Evolutionary conservation across 73 alveolate species (phyloP).

Genomic region (Uronychia setigera): DNA sequence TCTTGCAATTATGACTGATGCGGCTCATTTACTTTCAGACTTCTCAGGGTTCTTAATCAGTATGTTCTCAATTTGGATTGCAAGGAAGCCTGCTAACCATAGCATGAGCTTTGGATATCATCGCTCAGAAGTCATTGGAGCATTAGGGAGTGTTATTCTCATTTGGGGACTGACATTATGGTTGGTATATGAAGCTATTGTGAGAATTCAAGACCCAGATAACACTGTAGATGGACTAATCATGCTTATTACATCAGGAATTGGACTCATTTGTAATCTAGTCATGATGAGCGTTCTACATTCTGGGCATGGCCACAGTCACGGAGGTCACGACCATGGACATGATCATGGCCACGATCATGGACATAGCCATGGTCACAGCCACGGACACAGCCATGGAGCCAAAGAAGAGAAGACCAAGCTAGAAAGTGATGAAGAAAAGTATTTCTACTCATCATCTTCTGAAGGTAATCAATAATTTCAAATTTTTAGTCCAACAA

Average conservation of each 20-base stretch:
- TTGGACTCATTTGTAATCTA: constrained; percentile 89
- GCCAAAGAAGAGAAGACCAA: constrained; percentile 13
- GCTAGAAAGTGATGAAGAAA: background rate
- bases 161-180: constrained; percentile 93
- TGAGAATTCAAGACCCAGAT: constrained; percentile 71
- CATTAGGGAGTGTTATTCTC: constrained; percentile 82
- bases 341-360: constrained; percentile 54
- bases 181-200: constrained; percentile 87
- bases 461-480: background rate
- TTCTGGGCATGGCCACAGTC: constrained; percentile 49
- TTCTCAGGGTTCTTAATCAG: constrained; percentile 91
- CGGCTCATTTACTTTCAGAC: constrained; percentile 96
- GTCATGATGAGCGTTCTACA: constrained; percentile 82
- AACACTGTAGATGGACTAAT: constrained; percentile 75
- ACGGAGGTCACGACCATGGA: constrained; percentile 42
- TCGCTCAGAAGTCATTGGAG: constrained; percentile 95
- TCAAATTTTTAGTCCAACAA: background rate
- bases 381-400: constrained; percentile 30
- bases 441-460: background rate
- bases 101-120: constrained; percentile 87
- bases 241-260: constrained; percentile 85
- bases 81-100: constrained; percentile 80
- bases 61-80: constrained; percentile 80
- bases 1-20: constrained; percentile 96
- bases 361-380: constrained; percentile 53